Conservation (phyloP, 2,329 filamentous ascomycete genomes). For the Aspergillus nomiae region DNA sequence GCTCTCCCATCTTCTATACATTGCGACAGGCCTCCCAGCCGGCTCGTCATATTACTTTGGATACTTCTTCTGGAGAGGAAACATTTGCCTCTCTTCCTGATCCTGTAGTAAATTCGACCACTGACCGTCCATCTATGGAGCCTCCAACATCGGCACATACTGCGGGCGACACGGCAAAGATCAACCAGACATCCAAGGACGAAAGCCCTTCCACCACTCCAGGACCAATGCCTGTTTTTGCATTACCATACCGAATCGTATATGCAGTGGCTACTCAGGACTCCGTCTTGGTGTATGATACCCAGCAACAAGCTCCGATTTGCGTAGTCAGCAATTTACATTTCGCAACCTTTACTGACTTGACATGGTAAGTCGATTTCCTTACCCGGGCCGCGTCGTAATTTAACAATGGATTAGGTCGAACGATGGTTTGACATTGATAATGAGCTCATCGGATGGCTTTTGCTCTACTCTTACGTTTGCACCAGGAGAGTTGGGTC, state of each 20-base stretch:
- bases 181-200: conserved; percentile 56
- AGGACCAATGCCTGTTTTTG: conserved; percentile 68
- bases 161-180: conserved; percentile 53
- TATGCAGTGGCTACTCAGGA: conserved; percentile 98
- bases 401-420: conserved; percentile 57
- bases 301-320: conserved; percentile 90
- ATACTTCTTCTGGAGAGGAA: conserved; percentile 86
- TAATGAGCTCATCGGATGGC: conserved; percentile 97
- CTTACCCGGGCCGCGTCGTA: background rate
- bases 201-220: conserved; percentile 54
- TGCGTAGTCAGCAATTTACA: conserved; percentile 96
- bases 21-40: conserved; percentile 67
- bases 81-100: conserved; percentile 82
- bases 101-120: conserved; percentile 61
- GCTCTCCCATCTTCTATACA: conserved; percentile 86
- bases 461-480: conserved; percentile 95
- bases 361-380: conserved; percentile 73
- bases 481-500: conserved; percentile 77
- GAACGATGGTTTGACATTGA: conserved; percentile 72
- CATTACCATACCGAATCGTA: conserved; percentile 86
- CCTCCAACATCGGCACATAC: conserved; percentile 60
- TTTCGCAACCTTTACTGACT: conserved; percentile 94
- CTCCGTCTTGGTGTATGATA: conserved; percentile 92
- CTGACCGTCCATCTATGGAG: conserved; percentile 66
- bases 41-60: conserved; percentile 90